phyloP scores from a whole-genome alignment of 2,329 filamentous ascomycete genomes.

The Aspergillus fructus region DNA sequence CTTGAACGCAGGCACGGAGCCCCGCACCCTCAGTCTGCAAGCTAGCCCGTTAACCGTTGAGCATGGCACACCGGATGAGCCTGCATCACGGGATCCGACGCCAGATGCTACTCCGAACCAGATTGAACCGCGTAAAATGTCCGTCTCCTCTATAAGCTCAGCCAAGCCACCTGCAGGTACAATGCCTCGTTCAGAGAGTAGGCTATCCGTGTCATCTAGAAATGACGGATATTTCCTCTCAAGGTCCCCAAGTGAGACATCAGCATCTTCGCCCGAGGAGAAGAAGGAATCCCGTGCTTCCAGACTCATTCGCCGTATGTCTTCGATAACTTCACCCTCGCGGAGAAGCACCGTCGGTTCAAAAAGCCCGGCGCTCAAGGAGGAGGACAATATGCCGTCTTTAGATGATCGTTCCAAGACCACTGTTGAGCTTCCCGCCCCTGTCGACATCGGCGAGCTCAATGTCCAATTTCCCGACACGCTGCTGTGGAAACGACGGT shows the following conservation, averaged over 20 bases:
- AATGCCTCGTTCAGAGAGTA: constrained; percentile 40
- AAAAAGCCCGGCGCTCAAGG: constrained; percentile 36
- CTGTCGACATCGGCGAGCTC: constrained; percentile 78
- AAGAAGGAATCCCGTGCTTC: constrained; percentile 58
- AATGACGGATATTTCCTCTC: constrained; percentile 32
- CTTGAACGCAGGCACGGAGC: constrained; percentile 28
- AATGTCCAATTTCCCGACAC: constrained; percentile 98
- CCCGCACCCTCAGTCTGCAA: constrained; percentile 47
- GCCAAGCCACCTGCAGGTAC: constrained; percentile 38
- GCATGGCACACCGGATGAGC: constrained; percentile 54
- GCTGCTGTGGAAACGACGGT: constrained; percentile 91
- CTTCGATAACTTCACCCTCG: constrained; percentile 54
- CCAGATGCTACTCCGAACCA: constrained; percentile 21
- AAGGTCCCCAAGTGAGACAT: constrained; percentile 33
- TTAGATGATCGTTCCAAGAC: constrained; percentile 19
- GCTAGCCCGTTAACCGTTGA: constrained; percentile 63
- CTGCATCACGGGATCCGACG: constrained; percentile 18
- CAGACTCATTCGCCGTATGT: constrained; percentile 67
- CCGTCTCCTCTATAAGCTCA: constrained; percentile 42
- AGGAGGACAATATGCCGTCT: constrained; percentile 35
- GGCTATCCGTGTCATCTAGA: constrained; percentile 40
- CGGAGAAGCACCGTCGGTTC: constrained; percentile 48
- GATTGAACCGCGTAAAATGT: constrained; percentile 37
- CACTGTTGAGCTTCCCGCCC: constrained; percentile 41
- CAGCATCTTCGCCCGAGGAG: constrained; percentile 42